phyloP scores from a whole-genome alignment of 371 early-diverging fungal species.

The Circinella minor region DNA sequence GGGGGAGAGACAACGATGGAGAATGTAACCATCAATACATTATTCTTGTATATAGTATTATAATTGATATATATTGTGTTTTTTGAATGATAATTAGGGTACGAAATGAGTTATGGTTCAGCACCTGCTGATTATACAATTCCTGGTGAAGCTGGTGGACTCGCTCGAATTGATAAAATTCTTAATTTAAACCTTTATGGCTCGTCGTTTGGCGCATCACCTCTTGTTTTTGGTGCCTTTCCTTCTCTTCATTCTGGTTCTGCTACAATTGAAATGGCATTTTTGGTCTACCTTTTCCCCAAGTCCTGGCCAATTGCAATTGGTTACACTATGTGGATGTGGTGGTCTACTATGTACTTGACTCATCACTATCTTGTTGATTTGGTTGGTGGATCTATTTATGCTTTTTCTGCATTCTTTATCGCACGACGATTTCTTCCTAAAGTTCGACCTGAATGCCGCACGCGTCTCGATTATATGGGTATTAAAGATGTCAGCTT shows the following conservation, averaged over 20 bases:
- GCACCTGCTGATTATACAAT: conserved; percentile 71
- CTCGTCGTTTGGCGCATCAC: conserved; percentile 69
- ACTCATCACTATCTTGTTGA: conserved; percentile 80
- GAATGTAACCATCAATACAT: not conserved
- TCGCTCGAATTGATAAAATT: conserved; percentile 72
- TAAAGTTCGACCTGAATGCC: conserved; percentile 19
- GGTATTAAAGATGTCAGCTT: conserved; percentile 32
- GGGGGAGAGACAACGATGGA: too few species aligned
- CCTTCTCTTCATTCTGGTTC: conserved; percentile 79
- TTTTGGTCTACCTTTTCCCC: conserved; percentile 59
- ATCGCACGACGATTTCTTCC: conserved; percentile 44
- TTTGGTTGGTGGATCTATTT: conserved; percentile 72
- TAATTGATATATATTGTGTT: too few species aligned
- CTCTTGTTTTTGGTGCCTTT: conserved; percentile 79
- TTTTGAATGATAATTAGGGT: conserved; percentile 45
- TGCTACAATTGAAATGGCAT: conserved; percentile 69
- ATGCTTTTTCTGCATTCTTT: conserved; percentile 63
- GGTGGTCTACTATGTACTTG: conserved; percentile 82
- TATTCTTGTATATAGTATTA: too few species aligned
- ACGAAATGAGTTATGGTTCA: conserved; percentile 62
- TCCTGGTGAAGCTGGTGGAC: conserved; percentile 76
- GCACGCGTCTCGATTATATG: conserved; percentile 46
- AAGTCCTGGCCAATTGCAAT: conserved; percentile 52
- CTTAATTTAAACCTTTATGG: conserved; percentile 69
- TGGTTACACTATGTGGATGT: conserved; percentile 74